phyloP scores from a whole-genome alignment of 495 filamentous ascomycete genomes.

The Xylaria venustula region DNA sequence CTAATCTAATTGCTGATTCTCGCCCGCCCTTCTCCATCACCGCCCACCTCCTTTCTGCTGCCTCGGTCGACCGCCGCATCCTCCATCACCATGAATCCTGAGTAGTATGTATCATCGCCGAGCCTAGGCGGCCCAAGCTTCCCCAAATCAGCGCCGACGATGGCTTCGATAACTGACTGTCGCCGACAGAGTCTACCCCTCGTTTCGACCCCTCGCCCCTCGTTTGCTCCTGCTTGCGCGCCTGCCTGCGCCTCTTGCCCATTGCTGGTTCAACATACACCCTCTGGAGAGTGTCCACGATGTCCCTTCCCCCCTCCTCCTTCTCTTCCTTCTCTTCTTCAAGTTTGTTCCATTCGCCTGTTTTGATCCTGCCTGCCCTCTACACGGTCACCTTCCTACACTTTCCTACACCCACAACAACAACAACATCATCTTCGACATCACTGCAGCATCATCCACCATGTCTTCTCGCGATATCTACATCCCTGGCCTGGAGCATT shows the following conservation, averaged over 20 bases:
- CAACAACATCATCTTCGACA: background rate
- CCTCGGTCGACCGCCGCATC: conserved; percentile 20
- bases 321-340: background rate
- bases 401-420: no score
- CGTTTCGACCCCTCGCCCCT: conserved; percentile 5
- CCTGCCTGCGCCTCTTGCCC: no score
- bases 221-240: conserved; percentile 7
- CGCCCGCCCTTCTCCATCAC: conserved; percentile 9
- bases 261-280: no score
- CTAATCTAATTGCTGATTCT: conserved; percentile 3
- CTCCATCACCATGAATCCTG: conserved; percentile 79
- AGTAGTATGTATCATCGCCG: conserved; percentile 68
- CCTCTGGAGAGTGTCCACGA: no score
- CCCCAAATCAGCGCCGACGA: conserved; percentile 9
- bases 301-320: background rate
- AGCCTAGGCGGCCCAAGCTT: conserved; percentile 13
- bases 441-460: conserved; percentile 13
- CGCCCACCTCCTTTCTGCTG: conserved; percentile 12
- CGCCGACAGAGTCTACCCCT: conserved; percentile 29
- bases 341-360: background rate
- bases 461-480: conserved; percentile 17
- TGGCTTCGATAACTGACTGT: conserved; percentile 16
- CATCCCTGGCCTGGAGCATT: conserved; percentile 16
- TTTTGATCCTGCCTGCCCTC: no score
- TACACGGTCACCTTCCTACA: background rate